Evolutionary conservation across 1,284 basidiomycete genomes (phyloP).

Genomic region (Heterobasidion irregulare): DNA sequence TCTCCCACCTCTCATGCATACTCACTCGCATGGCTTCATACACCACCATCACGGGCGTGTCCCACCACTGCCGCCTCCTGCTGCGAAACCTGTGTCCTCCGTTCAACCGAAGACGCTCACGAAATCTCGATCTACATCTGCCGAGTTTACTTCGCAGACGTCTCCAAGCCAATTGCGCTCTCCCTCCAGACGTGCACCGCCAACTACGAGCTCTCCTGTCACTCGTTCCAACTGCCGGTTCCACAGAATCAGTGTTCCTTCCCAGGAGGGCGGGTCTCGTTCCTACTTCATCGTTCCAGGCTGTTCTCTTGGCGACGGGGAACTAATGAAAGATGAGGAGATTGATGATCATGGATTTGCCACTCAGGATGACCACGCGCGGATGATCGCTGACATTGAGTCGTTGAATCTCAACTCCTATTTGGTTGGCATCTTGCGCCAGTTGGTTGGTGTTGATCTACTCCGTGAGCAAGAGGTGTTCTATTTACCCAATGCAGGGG

Average conservation of each 20-base stretch:
- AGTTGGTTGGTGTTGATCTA: conserved; percentile 54
- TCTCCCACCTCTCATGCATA: conserved; percentile 11
- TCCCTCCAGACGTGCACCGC: conserved; percentile 1
- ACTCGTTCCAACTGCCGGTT: conserved; percentile 58
- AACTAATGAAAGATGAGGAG: conserved; percentile 49
- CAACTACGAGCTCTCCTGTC: conserved; percentile 17
- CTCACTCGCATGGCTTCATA: conserved; percentile 7
- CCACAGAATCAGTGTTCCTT: conserved; percentile 54
- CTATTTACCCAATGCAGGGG: conserved; percentile 37
- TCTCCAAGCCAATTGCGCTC: neutral
- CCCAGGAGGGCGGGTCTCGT: conserved; percentile 38
- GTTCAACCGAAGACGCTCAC: neutral
- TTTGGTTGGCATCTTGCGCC: conserved; percentile 43
- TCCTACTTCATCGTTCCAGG: conserved; percentile 57
- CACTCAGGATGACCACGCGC: conserved; percentile 36
- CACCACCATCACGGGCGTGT: conserved; percentile 8
- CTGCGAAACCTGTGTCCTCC: neutral
- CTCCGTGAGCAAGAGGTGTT: conserved; percentile 55
- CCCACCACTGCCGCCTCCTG: conserved; percentile 6
- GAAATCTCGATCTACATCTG: neutral
- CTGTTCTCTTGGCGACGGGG: conserved; percentile 47
- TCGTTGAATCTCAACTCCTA: conserved; percentile 40
- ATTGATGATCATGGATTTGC: conserved; percentile 53
- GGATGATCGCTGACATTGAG: conserved; percentile 41
- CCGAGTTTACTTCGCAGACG: neutral